Evolutionary conservation across 164 flowering plant species (phyloP).

Genomic region (Houttuynia cordata): DNA sequence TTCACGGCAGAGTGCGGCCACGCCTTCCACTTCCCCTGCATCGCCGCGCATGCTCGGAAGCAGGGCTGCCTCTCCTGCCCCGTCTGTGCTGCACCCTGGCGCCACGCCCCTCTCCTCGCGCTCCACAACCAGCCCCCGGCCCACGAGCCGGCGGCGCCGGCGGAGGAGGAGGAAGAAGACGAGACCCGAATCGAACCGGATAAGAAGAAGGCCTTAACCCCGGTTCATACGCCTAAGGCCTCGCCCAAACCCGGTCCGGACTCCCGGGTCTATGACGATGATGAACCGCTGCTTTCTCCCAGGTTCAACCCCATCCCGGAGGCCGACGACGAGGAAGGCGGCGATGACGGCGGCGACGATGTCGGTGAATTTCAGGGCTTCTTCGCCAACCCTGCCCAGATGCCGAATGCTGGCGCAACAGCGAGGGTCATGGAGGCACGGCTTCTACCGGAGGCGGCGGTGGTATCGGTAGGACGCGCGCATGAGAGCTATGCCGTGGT

Average conservation of each 20-base stretch:
- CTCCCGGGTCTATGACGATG: slow-evolving; percentile 49
- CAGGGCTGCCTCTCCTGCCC: slow-evolving; percentile 57
- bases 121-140: slow-evolving; percentile 28
- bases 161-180: slow-evolving; percentile 1
- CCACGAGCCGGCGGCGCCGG: slow-evolving; percentile 1
- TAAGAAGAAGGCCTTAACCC: not conserved
- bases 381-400: slow-evolving; percentile 33
- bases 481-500: slow-evolving; percentile 65
- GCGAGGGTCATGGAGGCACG: slow-evolving; percentile 33
- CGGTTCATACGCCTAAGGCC: not conserved
- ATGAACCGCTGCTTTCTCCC: slow-evolving; percentile 62
- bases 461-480: slow-evolving; percentile 35
- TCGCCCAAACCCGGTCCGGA: not conserved
- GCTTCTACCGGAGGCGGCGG: slow-evolving; percentile 51
- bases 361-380: slow-evolving; percentile 63
- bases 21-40: slow-evolving; percentile 87
- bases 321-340: slow-evolving; percentile 45
- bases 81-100: slow-evolving; percentile 65
- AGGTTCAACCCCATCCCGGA: slow-evolving; percentile 56
- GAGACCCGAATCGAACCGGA: not conserved
- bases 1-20: slow-evolving; percentile 91
- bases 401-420: slow-evolving; percentile 7
- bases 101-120: slow-evolving; percentile 68
- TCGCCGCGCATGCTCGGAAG: slow-evolving; percentile 53
- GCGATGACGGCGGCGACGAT: slow-evolving; percentile 29